Evolutionary conservation across 148 eudicot species (phyloP), one percentile per base, ranked within the genome.

Genomic region (Cornus florida): DNA sequence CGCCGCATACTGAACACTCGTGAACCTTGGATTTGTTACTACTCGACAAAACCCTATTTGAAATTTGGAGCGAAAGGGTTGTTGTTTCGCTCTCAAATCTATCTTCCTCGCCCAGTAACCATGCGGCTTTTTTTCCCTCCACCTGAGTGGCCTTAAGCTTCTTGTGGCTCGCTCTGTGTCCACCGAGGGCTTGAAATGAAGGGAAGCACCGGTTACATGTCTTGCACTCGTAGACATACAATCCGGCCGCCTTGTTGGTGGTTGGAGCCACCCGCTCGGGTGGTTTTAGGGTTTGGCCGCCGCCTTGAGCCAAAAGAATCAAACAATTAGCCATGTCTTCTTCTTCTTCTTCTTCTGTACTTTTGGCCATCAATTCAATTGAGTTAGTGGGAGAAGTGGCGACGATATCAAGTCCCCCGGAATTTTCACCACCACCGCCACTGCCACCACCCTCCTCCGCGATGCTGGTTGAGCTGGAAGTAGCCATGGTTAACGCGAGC

Each of bases 321-420:
- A 94, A 69, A 69, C 98, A 94, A 46, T 90, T 86, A 7, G 98
- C 98, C 98, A 90, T 87, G 74, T 94, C 97, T 77, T 91, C 89
- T 62, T 88, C 95, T 33, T 33, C n/a, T n/a, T n/a, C 48, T 43
- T 43, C 48, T 22, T 88, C 93, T 43, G 83, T 60, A n/a, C 71
- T 10, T 11, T 72, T 70, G 6, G 73, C 65, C 35, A 69, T 68
- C 35, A 69, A 57, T 39, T 72, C 81, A 11, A 69, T 67, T 0
- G 83, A 74, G 19, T 24, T 75, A 10, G 72, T 64, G 5, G 75
- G 71, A 3, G 77, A 69, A 23, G 80, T 74, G 67, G 73, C 24
- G 41, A 83, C 9, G 48, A 67, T 70, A 43, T 68, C 41, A 20
- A 10, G 38, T 28, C 70, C 67, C 48, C 66, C 76, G 74, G 67